phyloP scores from a whole-genome alignment of 805 yeast species.

The Candida arabinofermentans region DNA sequence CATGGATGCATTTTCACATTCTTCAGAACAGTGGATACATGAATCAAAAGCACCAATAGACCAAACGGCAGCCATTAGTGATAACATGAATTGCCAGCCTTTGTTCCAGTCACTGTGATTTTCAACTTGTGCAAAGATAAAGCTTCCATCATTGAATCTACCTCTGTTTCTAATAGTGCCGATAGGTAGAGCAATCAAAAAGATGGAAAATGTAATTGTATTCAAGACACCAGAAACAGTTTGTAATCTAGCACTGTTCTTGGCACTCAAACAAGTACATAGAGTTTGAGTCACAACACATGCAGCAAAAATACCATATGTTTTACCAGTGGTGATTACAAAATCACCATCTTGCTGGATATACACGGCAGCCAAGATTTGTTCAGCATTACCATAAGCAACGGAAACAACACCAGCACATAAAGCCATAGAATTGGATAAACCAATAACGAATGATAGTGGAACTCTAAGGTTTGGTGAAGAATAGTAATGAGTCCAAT shows the following conservation, averaged over 20 bases:
- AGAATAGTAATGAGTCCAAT: conserved; percentile 65
- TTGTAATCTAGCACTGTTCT: conserved; percentile 54
- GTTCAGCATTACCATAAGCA: conserved; percentile 63
- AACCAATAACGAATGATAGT: conserved; percentile 75
- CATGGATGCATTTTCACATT: conserved; percentile 56
- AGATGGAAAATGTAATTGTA: conserved; percentile 45
- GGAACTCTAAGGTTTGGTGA: conserved; percentile 54
- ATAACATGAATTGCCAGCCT: conserved; percentile 49
- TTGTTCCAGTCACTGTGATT: conserved; percentile 52
- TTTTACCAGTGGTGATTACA: conserved; percentile 46
- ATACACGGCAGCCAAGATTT: conserved; percentile 55
- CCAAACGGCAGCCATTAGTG: conserved; percentile 66
- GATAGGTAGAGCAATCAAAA: conserved; percentile 61
- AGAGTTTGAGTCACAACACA: conserved; percentile 49
- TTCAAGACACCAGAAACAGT: conserved; percentile 54
- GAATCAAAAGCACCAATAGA: conserved; percentile 73
- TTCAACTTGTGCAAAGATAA: conserved; percentile 50
- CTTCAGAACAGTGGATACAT: conserved; percentile 70
- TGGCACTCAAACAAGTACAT: conserved; percentile 54
- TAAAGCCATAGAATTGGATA: conserved; percentile 71
- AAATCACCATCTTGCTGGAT: conserved; percentile 49
- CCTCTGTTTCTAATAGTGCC: conserved; percentile 40
- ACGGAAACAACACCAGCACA: conserved; percentile 65
- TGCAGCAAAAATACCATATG: conserved; percentile 65
- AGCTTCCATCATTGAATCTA: conserved; percentile 44